Evolutionary conservation across 192 early-diverging fungal genomes (phyloP).

Genomic region (Linnemannia schmuckeri): DNA sequence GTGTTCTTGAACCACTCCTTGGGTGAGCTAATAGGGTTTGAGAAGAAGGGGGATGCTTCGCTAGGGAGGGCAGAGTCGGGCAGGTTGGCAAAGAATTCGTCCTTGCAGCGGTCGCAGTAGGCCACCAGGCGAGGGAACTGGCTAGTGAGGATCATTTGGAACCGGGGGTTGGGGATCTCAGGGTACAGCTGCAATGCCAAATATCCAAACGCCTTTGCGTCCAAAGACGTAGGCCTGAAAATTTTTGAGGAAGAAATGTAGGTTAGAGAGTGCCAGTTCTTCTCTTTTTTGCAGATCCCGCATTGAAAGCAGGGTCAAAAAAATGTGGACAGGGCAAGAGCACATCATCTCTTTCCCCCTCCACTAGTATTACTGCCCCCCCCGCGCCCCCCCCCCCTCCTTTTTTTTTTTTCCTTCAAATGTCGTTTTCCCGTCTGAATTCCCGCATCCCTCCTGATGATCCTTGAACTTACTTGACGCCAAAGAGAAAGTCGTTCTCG

Average conservation of each 20-base stretch:
- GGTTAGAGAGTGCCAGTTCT: not conserved
- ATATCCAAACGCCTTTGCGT: constrained; percentile 87
- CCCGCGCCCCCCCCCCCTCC: too few relatives aligned
- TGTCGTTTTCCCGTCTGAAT: not conserved
- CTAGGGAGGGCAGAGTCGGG: constrained; percentile 37
- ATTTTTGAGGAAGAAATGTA: not conserved
- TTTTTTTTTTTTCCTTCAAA: not conserved
- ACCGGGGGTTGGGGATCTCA: constrained; percentile 75
- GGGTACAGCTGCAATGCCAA: constrained; percentile 83
- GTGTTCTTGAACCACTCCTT: constrained; percentile 57
- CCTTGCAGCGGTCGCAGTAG: constrained; percentile 73
- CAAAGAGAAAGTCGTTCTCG: constrained; percentile 86
- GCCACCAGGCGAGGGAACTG: constrained; percentile 76
- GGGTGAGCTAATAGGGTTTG: constrained; percentile 46
- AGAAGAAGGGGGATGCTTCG: constrained; percentile 60
- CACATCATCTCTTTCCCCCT: not conserved
- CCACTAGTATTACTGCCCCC: not conserved
- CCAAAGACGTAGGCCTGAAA: constrained; percentile 76
- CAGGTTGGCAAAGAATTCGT: constrained; percentile 50
- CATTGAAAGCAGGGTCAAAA: not conserved
- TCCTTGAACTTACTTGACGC: constrained; percentile 63
- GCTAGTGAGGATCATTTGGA: constrained; percentile 74
- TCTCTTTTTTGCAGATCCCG: not conserved
- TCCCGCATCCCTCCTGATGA: not conserved
- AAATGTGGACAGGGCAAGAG: not conserved